Evolutionary conservation across 108 stramenopile genomes (phyloP).

Genomic region (Pseudonitzschia pungens): DNA sequence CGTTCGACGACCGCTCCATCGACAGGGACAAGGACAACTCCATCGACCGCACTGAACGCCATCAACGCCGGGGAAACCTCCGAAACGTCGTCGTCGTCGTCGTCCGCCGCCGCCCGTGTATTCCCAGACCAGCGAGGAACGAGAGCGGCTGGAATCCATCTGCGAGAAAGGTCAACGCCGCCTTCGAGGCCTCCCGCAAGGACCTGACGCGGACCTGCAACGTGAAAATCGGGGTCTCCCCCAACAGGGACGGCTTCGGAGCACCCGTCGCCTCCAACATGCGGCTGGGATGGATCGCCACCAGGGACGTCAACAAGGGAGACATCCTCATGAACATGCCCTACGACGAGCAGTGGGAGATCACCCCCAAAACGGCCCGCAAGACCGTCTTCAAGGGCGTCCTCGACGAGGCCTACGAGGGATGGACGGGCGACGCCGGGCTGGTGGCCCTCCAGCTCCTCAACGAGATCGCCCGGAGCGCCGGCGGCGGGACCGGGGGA

Average conservation of each 20-base stretch:
- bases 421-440: slow-evolving; percentile 87
- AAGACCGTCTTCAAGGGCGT: slow-evolving; percentile 51
- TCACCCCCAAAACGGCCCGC: slow-evolving; percentile 54
- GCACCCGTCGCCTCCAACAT: neutral
- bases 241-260: neutral
- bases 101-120: neutral
- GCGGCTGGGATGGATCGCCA: slow-evolving; percentile 73
- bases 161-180: slow-evolving; percentile 3
- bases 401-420: slow-evolving; percentile 68
- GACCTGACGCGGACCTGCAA: slow-evolving; percentile 50
- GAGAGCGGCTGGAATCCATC: slow-evolving; percentile 5
- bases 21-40: neutral
- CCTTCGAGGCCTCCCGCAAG: slow-evolving; percentile 11
- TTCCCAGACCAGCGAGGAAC: neutral
- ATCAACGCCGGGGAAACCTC: neutral
- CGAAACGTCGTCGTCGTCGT: too few species aligned
- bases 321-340: slow-evolving; percentile 56
- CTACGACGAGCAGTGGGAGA: slow-evolving; percentile 49
- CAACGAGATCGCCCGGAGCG: slow-evolving; percentile 65
- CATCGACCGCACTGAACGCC: neutral
- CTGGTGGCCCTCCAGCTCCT: slow-evolving; percentile 68
- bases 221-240: slow-evolving; percentile 26
- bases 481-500: slow-evolving; percentile 14
- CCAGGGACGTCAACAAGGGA: slow-evolving; percentile 53
- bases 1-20: neutral